Percentiles rank a stretch among this genome's conserved stretches.
Conservation (phyloP, 2,329 filamentous ascomycete genomes). For the Pestalotiopsis fici region DNA sequence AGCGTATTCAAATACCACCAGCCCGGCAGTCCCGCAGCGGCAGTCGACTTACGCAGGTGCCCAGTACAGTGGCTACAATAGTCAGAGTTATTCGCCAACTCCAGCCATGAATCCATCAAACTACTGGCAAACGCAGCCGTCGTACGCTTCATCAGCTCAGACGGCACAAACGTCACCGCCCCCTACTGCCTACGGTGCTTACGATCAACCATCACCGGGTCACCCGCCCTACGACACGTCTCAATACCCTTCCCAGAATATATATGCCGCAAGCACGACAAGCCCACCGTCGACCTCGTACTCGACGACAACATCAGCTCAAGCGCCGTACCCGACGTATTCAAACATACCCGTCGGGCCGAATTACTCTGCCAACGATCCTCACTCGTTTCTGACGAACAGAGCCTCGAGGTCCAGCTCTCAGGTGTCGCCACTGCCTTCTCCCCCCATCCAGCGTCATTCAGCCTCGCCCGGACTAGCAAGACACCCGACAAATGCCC, state of each 20-base stretch:
- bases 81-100: slow-evolving; percentile 35
- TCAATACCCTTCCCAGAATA: slow-evolving; percentile 25
- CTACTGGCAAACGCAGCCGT: slow-evolving; percentile 29
- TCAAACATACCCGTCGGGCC: slow-evolving; percentile 56
- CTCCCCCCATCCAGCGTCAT: slow-evolving; percentile 42
- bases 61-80: slow-evolving; percentile 47
- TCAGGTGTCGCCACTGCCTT: slow-evolving; percentile 47
- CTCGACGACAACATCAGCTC: slow-evolving; percentile 31
- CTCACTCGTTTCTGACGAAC: slow-evolving; percentile 41
- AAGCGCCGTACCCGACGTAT: slow-evolving; percentile 52
- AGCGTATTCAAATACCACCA: slow-evolving; percentile 51
- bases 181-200: slow-evolving; percentile 32
- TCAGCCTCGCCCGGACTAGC: slow-evolving; percentile 45
- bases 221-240: slow-evolving; percentile 24
- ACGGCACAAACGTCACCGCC: slow-evolving; percentile 28
- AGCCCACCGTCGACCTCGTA: slow-evolving; percentile 39
- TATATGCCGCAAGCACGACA: slow-evolving; percentile 40
- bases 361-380: slow-evolving; percentile 48
- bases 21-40: slow-evolving; percentile 43
- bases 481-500: slow-evolving; percentile 61
- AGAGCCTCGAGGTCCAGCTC: slow-evolving; percentile 51
- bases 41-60: slow-evolving; percentile 45
- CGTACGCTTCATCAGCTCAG: slow-evolving; percentile 22
- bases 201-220: slow-evolving; percentile 37
- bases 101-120: slow-evolving; percentile 27